These are phyloP conservation scores for Penicillium concentricum DNA, from an alignment of 2,329 filamentous ascomycete species.

Conservation along the genomic window DNA sequence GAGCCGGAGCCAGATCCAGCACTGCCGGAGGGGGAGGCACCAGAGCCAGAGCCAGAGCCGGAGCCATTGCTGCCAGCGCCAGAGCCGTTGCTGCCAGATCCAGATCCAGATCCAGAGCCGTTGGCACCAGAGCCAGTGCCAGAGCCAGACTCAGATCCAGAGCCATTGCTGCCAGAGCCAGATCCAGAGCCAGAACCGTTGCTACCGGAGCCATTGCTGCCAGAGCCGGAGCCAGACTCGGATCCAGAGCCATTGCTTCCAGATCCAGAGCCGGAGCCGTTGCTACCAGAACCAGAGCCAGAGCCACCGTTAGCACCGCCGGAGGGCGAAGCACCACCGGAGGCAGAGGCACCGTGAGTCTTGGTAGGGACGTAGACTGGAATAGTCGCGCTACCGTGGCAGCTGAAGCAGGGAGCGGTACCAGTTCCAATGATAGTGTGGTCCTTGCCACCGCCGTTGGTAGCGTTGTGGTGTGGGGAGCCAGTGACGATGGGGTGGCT, in stretches of 20 bases:
- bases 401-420: constrained; percentile 7
- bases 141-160: too few species aligned
- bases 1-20: background rate
- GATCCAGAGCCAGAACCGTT: too few species aligned
- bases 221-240: background rate
- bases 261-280: background rate
- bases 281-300: background rate
- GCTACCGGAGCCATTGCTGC: background rate
- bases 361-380: constrained; percentile 3
- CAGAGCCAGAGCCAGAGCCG: constrained; percentile 4
- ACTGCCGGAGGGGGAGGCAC: background rate
- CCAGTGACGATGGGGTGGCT: constrained; percentile 23
- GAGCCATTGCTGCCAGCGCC: background rate
- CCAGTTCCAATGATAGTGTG: constrained; percentile 13
- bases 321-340: background rate
- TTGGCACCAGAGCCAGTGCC: background rate
- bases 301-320: background rate
- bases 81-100: background rate
- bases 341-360: background rate
- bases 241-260: background rate
- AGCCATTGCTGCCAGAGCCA: too few species aligned
- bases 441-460: constrained; percentile 2
- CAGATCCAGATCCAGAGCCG: background rate
- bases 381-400: constrained; percentile 3
- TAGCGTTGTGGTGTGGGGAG: constrained; percentile 7